A percentile compares a stretch with the other conserved stretches of the same genome.
Conservation (phyloP, 768 basidiomycete genomes). For the Tylopilus sp. region DNA sequence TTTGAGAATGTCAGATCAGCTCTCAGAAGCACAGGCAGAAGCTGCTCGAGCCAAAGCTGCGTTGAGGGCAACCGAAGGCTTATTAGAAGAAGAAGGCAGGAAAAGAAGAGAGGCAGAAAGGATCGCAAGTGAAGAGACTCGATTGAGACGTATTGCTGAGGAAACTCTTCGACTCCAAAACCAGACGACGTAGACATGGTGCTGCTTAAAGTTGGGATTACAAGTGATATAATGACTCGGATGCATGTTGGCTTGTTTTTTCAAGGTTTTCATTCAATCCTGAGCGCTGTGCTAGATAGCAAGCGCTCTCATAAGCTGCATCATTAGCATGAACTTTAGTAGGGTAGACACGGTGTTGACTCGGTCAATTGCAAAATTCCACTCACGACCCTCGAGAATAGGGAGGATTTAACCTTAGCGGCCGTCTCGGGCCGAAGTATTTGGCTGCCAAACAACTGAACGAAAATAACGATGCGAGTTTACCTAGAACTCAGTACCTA, state of each 20-base stretch:
- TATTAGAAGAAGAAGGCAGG: slow-evolving; percentile 58
- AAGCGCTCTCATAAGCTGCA: background rate
- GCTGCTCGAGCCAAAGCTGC: slow-evolving; percentile 51
- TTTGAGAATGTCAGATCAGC: slow-evolving; percentile 62
- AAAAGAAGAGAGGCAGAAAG: slow-evolving; percentile 59
- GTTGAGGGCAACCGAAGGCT: slow-evolving; percentile 51
- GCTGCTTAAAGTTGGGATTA: background rate
- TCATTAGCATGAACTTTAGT: background rate
- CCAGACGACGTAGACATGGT: slow-evolving; percentile 12
- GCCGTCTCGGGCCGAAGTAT: background rate
- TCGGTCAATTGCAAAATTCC: background rate
- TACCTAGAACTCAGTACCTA: too few relatives aligned
- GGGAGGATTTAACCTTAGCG: too few relatives aligned
- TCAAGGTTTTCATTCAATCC: background rate
- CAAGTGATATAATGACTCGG: background rate
- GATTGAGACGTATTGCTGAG: slow-evolving; percentile 48
- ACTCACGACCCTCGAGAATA: too few relatives aligned
- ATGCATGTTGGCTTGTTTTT: background rate
- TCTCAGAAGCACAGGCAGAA: slow-evolving; percentile 64
- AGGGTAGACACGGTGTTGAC: slow-evolving; percentile 9
- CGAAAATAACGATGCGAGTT: slow-evolving; percentile 1
- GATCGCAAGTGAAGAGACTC: slow-evolving; percentile 46
- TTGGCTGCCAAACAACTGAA: slow-evolving; percentile 11
- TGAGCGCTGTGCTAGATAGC: background rate
- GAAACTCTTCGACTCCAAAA: slow-evolving; percentile 40